These are phyloP conservation scores for Farysia itapuensis DNA, from an alignment of 1,284 basidiomycete species.

Conservation along the genomic window DNA sequence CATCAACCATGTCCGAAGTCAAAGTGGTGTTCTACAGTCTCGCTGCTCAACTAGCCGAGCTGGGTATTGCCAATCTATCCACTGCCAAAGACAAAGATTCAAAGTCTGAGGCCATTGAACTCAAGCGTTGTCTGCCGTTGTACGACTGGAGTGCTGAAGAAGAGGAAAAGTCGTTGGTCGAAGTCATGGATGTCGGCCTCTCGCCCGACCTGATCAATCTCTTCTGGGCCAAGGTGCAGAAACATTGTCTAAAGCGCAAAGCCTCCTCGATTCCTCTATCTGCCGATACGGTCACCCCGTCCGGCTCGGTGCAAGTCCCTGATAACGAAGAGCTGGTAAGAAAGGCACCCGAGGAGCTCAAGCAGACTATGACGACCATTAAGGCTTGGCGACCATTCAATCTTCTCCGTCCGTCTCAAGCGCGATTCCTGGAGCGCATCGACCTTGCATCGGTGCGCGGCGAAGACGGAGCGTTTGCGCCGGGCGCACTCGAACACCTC, in stretches of 20 bases:
- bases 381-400: slow-evolving; percentile 20
- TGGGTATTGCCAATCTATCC: slow-evolving; percentile 7
- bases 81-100: not conserved
- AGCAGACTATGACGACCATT: not conserved
- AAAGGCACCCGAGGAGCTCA: slow-evolving; percentile 21
- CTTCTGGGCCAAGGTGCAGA: slow-evolving; percentile 22
- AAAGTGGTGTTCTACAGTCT: slow-evolving; percentile 24
- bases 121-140: slow-evolving; percentile 4
- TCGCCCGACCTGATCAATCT: slow-evolving; percentile 10
- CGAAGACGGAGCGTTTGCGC: not conserved
- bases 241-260: slow-evolving; percentile 1
- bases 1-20: slow-evolving; percentile 1
- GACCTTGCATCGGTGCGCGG: not conserved
- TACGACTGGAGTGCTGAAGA: slow-evolving; percentile 16
- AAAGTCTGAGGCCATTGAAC: slow-evolving; percentile 1
- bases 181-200: slow-evolving; percentile 9
- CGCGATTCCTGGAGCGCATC: slow-evolving; percentile 19
- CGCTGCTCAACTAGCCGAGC: slow-evolving; percentile 15
- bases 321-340: not conserved
- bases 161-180: slow-evolving; percentile 11
- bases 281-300: not conserved
- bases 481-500: not conserved
- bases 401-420: slow-evolving; percentile 20
- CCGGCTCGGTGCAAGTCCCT: not conserved
- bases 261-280: not conserved